Percentiles rank a stretch among this genome's conserved stretches.
Conservation (phyloP, 2,329 filamentous ascomycete species). For the Exophiala sp. region DNA sequence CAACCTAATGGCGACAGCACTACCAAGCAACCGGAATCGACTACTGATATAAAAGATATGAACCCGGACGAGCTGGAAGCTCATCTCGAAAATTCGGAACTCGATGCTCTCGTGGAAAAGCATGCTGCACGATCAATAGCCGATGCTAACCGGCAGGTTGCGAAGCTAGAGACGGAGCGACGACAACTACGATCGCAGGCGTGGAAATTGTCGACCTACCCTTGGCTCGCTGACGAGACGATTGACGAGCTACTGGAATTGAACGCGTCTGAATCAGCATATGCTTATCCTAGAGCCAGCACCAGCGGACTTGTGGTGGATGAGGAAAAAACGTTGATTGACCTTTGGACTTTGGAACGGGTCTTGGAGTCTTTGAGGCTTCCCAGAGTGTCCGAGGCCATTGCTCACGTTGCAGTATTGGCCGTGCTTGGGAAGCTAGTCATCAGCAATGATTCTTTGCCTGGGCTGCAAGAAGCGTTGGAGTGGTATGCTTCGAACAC, state of each 20-base stretch:
- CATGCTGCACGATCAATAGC: slow-evolving; percentile 70
- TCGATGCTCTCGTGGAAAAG: slow-evolving; percentile 83
- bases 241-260: slow-evolving; percentile 71
- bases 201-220: slow-evolving; percentile 61
- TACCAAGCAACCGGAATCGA: not conserved
- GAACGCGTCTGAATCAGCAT: not conserved
- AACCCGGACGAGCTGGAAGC: slow-evolving; percentile 84
- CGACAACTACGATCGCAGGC: slow-evolving; percentile 75
- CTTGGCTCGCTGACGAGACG: slow-evolving; percentile 76
- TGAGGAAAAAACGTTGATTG: slow-evolving; percentile 55
- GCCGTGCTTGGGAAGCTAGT: slow-evolving; percentile 53
- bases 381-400: slow-evolving; percentile 56
- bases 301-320: not conserved
- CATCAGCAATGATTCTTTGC: slow-evolving; percentile 60
- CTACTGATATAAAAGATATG: slow-evolving; percentile 44
- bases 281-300: not conserved
- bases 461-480: slow-evolving; percentile 80
- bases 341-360: slow-evolving; percentile 77
- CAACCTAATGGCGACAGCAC: not conserved
- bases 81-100: slow-evolving; percentile 81
- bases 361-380: slow-evolving; percentile 66
- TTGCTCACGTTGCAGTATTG: slow-evolving; percentile 63
- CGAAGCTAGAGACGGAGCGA: slow-evolving; percentile 76
- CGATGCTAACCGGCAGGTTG: slow-evolving; percentile 69
- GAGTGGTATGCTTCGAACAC: slow-evolving; percentile 86